Percentiles rank a stretch among this genome's conserved stretches.
These are phyloP conservation scores for Kodamaea leandrae DNA, from an alignment of 805 yeast species.

Conservation along the genomic window DNA sequence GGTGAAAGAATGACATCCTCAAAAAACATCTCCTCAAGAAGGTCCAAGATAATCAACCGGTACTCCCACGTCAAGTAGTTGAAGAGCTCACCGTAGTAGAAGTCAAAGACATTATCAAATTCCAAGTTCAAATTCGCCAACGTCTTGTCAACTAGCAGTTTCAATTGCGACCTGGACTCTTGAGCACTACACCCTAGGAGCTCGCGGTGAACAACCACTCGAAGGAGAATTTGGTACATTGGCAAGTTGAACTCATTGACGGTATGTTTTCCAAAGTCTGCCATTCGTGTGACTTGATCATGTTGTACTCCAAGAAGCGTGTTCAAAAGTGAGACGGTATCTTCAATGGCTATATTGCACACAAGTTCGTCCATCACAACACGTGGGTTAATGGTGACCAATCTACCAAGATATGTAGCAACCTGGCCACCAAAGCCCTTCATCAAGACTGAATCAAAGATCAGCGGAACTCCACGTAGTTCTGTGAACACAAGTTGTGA, in stretches of 20 bases:
- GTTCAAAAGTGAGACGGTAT: slow-evolving; percentile 20
- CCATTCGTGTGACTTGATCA: slow-evolving; percentile 3
- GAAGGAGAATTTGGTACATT: slow-evolving; percentile 28
- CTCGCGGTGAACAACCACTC: slow-evolving; percentile 19
- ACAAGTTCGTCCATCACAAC: slow-evolving; percentile 22
- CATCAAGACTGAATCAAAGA: slow-evolving; percentile 7
- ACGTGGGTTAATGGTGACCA: slow-evolving; percentile 19
- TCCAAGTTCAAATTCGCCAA: slow-evolving; percentile 24
- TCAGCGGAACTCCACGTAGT: slow-evolving; percentile 9
- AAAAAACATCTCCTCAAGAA: slow-evolving; percentile 30
- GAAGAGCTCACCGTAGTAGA: slow-evolving; percentile 42
- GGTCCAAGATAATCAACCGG: slow-evolving; percentile 24
- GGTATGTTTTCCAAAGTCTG: slow-evolving; percentile 16
- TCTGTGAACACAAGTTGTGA: slow-evolving; percentile 15
- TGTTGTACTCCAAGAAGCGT: neutral
- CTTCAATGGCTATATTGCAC: slow-evolving; percentile 15
- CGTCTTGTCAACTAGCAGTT: slow-evolving; percentile 14
- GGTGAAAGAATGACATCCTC: slow-evolving; percentile 14
- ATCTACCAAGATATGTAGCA: slow-evolving; percentile 13
- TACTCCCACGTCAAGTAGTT: slow-evolving; percentile 30
- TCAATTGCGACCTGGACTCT: slow-evolving; percentile 14
- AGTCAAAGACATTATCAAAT: slow-evolving; percentile 25
- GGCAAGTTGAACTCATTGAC: slow-evolving; percentile 39
- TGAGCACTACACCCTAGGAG: slow-evolving; percentile 8
- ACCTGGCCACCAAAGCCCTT: slow-evolving; percentile 10